Conservation (phyloP, 2,329 filamentous ascomycete genomes). For the Botrytis pseudocinerea region DNA sequence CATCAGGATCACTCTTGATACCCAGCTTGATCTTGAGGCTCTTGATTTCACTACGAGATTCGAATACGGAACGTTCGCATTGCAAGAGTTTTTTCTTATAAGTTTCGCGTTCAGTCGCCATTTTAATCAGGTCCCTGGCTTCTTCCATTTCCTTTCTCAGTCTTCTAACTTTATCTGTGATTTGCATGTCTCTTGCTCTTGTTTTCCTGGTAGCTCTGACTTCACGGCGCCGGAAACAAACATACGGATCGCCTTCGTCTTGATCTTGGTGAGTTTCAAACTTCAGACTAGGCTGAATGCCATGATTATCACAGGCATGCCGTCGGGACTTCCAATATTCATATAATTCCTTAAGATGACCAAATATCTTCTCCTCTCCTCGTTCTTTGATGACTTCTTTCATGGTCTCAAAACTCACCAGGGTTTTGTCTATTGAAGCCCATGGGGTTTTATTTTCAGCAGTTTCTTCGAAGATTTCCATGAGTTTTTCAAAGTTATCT, state of each 20-base stretch:
- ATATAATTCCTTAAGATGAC: conserved; percentile 76
- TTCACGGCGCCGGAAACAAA: conserved; percentile 95
- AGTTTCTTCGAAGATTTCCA: conserved; percentile 92
- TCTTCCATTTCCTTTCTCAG: conserved; percentile 89
- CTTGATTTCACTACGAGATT: conserved; percentile 79
- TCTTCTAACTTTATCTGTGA: conserved; percentile 90
- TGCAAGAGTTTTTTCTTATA: conserved; percentile 75
- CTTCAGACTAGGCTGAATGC: conserved; percentile 78
- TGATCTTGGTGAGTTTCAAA: conserved; percentile 93
- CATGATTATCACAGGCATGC: conserved; percentile 64
- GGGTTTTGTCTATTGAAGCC: conserved; percentile 84
- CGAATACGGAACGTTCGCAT: conserved; percentile 75
- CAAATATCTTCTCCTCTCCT: conserved; percentile 49
- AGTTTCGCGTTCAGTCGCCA: conserved; percentile 78
- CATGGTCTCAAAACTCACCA: conserved; percentile 76
- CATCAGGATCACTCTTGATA: conserved; percentile 74
- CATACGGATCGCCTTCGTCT: conserved; percentile 94
- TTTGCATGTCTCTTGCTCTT: conserved; percentile 87
- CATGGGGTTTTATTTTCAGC: conserved; percentile 82
- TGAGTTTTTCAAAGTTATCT: conserved; percentile 89
- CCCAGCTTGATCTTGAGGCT: conserved; percentile 83
- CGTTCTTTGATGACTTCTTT: conserved; percentile 61
- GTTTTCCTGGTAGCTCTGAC: conserved; percentile 94
- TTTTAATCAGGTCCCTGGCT: conserved; percentile 74
- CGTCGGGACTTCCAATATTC: conserved; percentile 83